Evolutionary conservation across 192 early-diverging fungal genomes (phyloP), one percentile per base, ranked within the genome.

Genomic region (Linnemannia schmuckeri): DNA sequence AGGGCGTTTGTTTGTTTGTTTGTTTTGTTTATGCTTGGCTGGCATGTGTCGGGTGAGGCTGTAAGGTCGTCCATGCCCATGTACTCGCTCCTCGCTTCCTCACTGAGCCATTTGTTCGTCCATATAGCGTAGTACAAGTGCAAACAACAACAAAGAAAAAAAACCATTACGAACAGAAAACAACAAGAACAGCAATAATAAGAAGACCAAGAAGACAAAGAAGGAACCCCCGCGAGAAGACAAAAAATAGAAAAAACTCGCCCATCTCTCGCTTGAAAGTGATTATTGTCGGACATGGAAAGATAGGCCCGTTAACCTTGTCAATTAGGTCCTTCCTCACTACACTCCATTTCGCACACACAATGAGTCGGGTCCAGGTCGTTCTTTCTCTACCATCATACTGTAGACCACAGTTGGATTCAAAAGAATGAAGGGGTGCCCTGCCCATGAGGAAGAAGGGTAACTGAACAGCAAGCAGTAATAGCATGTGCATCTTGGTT

Each of bases 51-150:
- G 30, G 30, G 61, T 66, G 61, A 27, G 57, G 22, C 1, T 55
- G 57, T 20, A 27, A 73, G 27, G 44, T 73, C 41, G 42, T 73
- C 72, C 72, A 41, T 73, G 42, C 49, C 72, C 72, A 41, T 73
- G 44, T 49, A 30, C 27, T 41, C 13, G 3, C 17, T 24, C 46
- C 61, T 66, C 30, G 61, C 61, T 66, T 30, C 8, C 61, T 33
- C 61, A 66, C 61, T 66, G 61, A 30, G 33, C 61, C 61, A 66
- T 57, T 30, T 27, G 61, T 27, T 27, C 27, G 12, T 66, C 27
- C 27, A 66, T 66, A 12, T 30, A 27, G 55, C 30, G 61, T 66
- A 9, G 61, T 33, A 66, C 61, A 66, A 33, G 61, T 66, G 55
- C 55, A 61, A 27, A 61, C 55, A 61, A 61, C 2, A n/a, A 10